phyloP scores from a whole-genome alignment of 2,329 filamentous ascomycete species.

The Xylaria sp. region DNA sequence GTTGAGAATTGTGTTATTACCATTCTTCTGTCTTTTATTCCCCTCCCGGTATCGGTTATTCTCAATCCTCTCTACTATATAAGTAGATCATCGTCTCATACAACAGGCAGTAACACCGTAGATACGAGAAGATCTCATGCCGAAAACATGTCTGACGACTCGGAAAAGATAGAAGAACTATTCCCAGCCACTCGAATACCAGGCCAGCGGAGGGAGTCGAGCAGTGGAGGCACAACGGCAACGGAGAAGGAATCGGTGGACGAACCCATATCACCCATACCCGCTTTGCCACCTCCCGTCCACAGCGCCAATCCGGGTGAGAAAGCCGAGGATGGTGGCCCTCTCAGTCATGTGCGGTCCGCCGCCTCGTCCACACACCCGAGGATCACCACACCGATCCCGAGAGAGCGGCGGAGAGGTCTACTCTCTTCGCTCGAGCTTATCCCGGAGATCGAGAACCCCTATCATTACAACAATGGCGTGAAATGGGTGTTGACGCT shows the following conservation, averaged over 20 bases:
- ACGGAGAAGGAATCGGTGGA: constrained; percentile 31
- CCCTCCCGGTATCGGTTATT: constrained; percentile 1
- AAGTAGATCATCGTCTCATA: neutral
- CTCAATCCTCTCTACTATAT: neutral
- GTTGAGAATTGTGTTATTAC: neutral
- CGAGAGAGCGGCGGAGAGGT: constrained; percentile 66
- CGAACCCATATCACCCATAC: constrained; percentile 17
- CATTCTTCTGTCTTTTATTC: neutral
- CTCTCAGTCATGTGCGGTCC: constrained; percentile 23
- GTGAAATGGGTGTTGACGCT: constrained; percentile 89
- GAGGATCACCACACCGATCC: constrained; percentile 37
- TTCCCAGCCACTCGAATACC: constrained; percentile 10
- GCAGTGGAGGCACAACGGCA: constrained; percentile 17
- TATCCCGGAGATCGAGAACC: constrained; percentile 81
- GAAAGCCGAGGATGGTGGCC: constrained; percentile 37
- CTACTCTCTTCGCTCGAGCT: constrained; percentile 76
- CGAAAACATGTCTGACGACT: constrained; percentile 28
- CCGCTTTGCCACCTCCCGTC: constrained; percentile 29
- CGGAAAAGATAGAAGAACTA: constrained; percentile 29
- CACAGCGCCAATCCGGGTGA: constrained; percentile 30
- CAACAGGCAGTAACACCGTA: neutral
- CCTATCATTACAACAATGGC: constrained; percentile 75
- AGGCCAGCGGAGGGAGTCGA: constrained; percentile 20
- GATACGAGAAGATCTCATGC: neutral
- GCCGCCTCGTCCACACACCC: constrained; percentile 35